phyloP scores from a whole-genome alignment of 2,329 filamentous ascomycete species.

The Malbranchea cinnamomea region DNA sequence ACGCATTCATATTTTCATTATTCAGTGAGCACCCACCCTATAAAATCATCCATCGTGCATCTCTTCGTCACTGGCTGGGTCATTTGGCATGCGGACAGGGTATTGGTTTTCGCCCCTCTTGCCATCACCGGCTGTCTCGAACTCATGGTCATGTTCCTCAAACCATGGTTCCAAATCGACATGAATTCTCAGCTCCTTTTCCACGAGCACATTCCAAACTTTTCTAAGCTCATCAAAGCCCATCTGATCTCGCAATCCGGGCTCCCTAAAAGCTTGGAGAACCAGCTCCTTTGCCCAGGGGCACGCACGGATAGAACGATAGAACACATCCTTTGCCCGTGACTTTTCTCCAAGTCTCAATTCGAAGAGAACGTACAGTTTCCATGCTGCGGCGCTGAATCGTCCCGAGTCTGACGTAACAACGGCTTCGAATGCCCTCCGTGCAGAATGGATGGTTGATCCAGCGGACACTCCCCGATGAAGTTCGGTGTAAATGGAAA shows the following conservation, averaged over 20 bases:
- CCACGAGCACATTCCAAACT: conserved; percentile 41
- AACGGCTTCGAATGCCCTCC: conserved; percentile 41
- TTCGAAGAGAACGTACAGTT: conserved; percentile 37
- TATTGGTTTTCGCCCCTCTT: conserved; percentile 1
- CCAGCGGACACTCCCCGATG: conserved; percentile 28
- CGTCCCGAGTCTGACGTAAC: conserved; percentile 20
- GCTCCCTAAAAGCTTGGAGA: conserved; percentile 39
- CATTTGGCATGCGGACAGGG: conserved; percentile 18
- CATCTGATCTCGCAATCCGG: conserved; percentile 23
- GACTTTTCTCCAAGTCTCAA: conserved; percentile 21
- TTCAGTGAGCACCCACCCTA: too few species aligned
- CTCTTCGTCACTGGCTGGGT: conserved; percentile 16
- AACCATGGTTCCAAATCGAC: conserved; percentile 36
- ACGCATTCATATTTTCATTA: too few species aligned
- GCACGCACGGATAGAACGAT: conserved; percentile 39
- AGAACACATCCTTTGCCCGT: conserved; percentile 38
- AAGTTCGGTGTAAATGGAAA: conserved; percentile 42
- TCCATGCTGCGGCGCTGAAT: conserved; percentile 35
- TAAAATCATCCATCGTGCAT: background rate
- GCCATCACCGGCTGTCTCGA: conserved; percentile 4
- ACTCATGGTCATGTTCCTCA: conserved; percentile 16
- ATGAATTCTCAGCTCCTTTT: conserved; percentile 48
- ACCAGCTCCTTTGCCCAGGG: conserved; percentile 50
- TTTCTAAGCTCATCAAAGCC: conserved; percentile 34
- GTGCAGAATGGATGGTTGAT: conserved; percentile 37